phyloP scores from a whole-genome alignment of 2,329 filamentous ascomycete genomes.

The Apiospora aurea region DNA sequence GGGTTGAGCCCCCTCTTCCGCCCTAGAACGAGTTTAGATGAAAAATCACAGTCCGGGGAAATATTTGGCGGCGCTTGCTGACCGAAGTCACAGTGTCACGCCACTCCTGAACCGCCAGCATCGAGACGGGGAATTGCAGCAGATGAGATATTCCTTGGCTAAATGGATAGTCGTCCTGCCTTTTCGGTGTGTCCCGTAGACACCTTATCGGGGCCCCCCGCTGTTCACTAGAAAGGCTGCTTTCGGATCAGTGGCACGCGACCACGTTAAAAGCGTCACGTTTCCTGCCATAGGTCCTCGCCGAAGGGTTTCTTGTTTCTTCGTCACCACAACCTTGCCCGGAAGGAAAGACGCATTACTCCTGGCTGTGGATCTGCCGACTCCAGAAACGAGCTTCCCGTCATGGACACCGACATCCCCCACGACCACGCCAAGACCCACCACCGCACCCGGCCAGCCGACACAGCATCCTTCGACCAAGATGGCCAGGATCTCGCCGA shows the following conservation, averaged over 20 bases:
- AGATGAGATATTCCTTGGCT: background rate
- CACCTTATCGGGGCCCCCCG: background rate
- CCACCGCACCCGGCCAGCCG: background rate
- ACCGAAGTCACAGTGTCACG: background rate
- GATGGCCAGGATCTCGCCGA: slow-evolving; percentile 50
- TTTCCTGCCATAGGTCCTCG: background rate
- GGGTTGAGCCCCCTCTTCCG: background rate
- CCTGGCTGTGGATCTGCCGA: background rate
- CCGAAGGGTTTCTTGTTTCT: no score
- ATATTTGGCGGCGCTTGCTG: background rate
- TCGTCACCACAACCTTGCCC: background rate
- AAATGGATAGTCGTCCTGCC: background rate
- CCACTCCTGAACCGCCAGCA: background rate
- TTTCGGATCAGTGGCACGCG: background rate
- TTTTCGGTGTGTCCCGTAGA: background rate
- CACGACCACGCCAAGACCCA: slow-evolving; percentile 2
- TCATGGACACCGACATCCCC: slow-evolving; percentile 17
- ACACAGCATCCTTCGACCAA: background rate
- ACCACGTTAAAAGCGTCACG: background rate
- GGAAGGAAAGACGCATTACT: background rate
- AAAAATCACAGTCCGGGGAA: background rate
- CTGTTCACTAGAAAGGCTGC: background rate
- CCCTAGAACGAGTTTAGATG: background rate
- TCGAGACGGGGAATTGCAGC: background rate
- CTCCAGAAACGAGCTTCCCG: background rate